Evolutionary conservation across 306 rosid genomes (phyloP).

Genomic region (Sophora flavescens): DNA sequence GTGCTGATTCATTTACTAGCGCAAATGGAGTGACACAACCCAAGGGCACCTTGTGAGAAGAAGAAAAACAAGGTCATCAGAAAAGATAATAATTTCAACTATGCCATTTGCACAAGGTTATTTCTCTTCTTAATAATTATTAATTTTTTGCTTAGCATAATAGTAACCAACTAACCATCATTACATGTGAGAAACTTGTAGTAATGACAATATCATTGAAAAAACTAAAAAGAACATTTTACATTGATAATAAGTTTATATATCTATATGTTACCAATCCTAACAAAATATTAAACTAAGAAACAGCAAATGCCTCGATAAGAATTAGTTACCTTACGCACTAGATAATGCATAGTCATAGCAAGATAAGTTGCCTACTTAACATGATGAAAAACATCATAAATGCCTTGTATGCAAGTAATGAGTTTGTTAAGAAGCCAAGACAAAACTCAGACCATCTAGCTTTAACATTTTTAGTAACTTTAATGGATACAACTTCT

Average conservation of each 20-base stretch:
- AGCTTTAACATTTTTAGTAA: background rate
- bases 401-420: background rate
- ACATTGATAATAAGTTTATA: background rate
- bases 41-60: slow-evolving; percentile 63
- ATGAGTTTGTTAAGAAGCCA: background rate
- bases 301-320: background rate
- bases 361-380: background rate
- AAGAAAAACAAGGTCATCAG: slow-evolving; percentile 41
- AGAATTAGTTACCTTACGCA: background rate
- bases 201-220: background rate
- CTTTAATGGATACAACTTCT: background rate
- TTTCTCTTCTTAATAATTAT: slow-evolving; percentile 11
- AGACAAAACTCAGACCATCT: background rate
- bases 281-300: slow-evolving; percentile 17
- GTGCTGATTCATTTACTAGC: slow-evolving; percentile 71
- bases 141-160: background rate
- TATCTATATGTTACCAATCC: background rate
- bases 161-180: background rate
- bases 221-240: slow-evolving; percentile 10
- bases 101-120: background rate
- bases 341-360: background rate
- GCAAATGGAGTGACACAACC: slow-evolving; percentile 87
- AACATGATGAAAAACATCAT: background rate
- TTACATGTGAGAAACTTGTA: slow-evolving; percentile 11
- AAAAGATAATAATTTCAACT: slow-evolving; percentile 33